Evolutionary conservation across 192 early-diverging fungal genomes (phyloP).

Genomic region (Podochytrium sp.): DNA sequence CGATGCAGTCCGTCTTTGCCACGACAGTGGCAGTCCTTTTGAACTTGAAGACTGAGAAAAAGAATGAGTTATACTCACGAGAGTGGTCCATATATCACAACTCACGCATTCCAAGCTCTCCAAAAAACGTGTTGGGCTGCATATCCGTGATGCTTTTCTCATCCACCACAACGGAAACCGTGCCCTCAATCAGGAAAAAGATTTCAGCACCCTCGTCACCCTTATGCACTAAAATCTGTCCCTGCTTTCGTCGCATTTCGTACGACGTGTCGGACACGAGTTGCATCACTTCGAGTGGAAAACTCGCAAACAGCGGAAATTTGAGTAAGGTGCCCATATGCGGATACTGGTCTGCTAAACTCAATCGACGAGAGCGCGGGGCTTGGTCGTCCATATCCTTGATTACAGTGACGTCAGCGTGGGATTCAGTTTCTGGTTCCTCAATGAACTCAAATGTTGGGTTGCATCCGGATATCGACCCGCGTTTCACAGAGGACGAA

Average conservation of each 20-base stretch:
- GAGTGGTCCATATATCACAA: constrained; percentile 19
- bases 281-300: constrained; percentile 39
- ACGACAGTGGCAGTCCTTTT: constrained; percentile 40
- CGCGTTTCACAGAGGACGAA: too few species aligned
- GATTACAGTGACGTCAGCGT: not conserved
- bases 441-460: not conserved
- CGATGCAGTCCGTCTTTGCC: constrained; percentile 38
- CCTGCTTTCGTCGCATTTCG: constrained; percentile 35
- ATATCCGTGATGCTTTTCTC: constrained; percentile 9
- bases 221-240: constrained; percentile 42
- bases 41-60: constrained; percentile 21
- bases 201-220: constrained; percentile 50
- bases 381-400: not conserved
- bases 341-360: not conserved
- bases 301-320: constrained; percentile 48
- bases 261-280: constrained; percentile 3
- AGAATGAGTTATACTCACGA: constrained; percentile 35
- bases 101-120: constrained; percentile 45
- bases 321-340: constrained; percentile 23
- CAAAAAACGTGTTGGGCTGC: constrained; percentile 39
- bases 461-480: too few species aligned
- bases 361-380: not conserved
- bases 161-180: constrained; percentile 37
- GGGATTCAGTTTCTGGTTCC: not conserved
- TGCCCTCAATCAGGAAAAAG: constrained; percentile 43